A percentile compares a stretch with the other conserved stretches of the same genome.
Conservation (phyloP, 768 basidiomycete genomes). For the Neoboletus brunneissimus region DNA sequence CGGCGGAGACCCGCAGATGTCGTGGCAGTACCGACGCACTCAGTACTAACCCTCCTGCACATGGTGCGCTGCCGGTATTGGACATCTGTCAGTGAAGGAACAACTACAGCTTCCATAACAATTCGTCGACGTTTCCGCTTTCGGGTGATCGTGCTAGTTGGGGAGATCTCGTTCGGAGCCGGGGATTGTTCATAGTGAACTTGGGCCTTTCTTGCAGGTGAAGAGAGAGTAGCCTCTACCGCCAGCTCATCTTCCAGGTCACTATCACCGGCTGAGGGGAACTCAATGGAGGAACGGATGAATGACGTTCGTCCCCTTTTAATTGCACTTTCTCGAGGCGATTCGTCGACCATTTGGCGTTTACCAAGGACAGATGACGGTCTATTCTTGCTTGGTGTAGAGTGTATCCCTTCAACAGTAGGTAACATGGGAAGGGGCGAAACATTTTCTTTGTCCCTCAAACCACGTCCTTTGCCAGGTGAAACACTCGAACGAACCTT, state of each 20-base stretch:
- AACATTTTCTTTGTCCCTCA: constrained; percentile 59
- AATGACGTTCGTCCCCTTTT: constrained; percentile 31
- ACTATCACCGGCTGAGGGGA: constrained; percentile 24
- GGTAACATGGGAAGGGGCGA: constrained; percentile 41
- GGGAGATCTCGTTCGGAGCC: constrained; percentile 3
- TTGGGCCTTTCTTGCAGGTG: constrained; percentile 16
- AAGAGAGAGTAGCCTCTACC: constrained; percentile 24
- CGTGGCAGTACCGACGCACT: not conserved
- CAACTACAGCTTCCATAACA: constrained; percentile 51
- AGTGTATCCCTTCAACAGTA: constrained; percentile 46
- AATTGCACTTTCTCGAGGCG: constrained; percentile 21
- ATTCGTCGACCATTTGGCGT: constrained; percentile 41
- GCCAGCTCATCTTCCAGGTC: constrained; percentile 32
- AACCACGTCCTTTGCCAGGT: constrained; percentile 38
- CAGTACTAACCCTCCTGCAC: constrained; percentile 22
- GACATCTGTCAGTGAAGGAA: constrained; percentile 38
- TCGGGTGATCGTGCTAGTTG: constrained; percentile 2
- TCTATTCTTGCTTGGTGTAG: constrained; percentile 30
- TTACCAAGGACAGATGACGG: constrained; percentile 40
- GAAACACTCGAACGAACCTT: constrained; percentile 26
- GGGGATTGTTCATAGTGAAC: not conserved
- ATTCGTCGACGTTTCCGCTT: constrained; percentile 49
- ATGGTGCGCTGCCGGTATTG: constrained; percentile 17
- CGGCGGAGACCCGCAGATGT: constrained; percentile 24
- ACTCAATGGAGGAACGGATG: constrained; percentile 32